phyloP scores from a whole-genome alignment of 163 green algal genomes.

The Scenedesmus sp. region DNA sequence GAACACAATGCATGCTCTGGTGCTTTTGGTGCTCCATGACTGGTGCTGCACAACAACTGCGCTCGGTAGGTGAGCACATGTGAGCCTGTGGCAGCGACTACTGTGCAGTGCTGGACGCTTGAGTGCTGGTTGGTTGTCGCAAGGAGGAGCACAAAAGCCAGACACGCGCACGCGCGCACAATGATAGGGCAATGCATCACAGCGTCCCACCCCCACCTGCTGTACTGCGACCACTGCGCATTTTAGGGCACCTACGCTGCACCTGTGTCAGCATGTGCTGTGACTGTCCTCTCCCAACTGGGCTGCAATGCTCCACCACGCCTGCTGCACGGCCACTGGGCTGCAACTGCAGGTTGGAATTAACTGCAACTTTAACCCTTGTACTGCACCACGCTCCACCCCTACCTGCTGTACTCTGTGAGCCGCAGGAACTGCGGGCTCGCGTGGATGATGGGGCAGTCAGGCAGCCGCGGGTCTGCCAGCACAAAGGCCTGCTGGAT shows the following conservation, averaged over 20 bases:
- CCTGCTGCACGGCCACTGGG: neutral
- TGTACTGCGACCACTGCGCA: neutral
- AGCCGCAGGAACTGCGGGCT: slow-evolving; percentile 88
- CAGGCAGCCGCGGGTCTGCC: slow-evolving; percentile 54
- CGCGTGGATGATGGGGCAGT: slow-evolving; percentile 93
- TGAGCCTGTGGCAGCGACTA: too few species aligned
- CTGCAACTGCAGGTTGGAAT: neutral
- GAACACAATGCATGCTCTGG: too few species aligned
- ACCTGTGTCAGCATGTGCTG: neutral
- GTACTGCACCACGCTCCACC: neutral
- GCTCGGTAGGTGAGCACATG: too few species aligned
- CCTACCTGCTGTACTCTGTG: slow-evolving; percentile 77
- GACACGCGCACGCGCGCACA: too few species aligned
- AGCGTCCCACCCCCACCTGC: neutral
- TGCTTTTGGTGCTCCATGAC: too few species aligned
- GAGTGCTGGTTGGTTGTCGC: too few species aligned
- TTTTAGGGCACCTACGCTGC: neutral
- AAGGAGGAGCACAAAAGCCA: too few species aligned
- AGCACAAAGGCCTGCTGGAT: slow-evolving; percentile 62
- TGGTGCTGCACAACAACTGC: too few species aligned
- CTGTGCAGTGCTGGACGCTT: too few species aligned
- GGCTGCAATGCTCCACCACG: neutral
- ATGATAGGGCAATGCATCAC: neutral
- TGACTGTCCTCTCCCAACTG: neutral
- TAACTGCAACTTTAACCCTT: too few species aligned